Evolutionary conservation across 2,329 filamentous ascomycete genomes (phyloP).

Genomic region (Colletotrichum sp.): DNA sequence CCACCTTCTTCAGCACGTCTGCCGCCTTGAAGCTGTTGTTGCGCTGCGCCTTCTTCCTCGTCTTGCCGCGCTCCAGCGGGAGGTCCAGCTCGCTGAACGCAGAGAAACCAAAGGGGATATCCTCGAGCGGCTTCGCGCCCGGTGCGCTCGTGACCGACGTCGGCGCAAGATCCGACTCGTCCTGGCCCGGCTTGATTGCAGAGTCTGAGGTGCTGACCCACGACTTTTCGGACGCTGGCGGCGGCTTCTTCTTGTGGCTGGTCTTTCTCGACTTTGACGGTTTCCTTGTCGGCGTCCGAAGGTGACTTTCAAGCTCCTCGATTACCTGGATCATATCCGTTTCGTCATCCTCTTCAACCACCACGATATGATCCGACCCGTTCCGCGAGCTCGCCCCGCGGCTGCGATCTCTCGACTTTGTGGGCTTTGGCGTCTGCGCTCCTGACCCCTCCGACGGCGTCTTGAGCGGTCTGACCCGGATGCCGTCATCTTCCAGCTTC

Average conservation of each 20-base stretch:
- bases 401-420: conserved; percentile 5
- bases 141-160: conserved; percentile 33
- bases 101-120: conserved; percentile 68
- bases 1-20: conserved; percentile 68
- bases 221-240: conserved; percentile 26
- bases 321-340: conserved; percentile 33
- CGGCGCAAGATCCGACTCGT: conserved; percentile 41
- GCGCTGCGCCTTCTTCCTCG: conserved; percentile 52
- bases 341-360: conserved; percentile 22
- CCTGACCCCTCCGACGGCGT: background rate
- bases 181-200: conserved; percentile 14
- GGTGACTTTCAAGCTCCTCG: conserved; percentile 41
- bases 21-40: conserved; percentile 64
- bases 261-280: conserved; percentile 10
- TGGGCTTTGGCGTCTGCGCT: conserved; percentile 27
- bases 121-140: conserved; percentile 58
- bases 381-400: conserved; percentile 27
- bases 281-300: conserved; percentile 39
- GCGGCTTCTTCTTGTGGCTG: conserved; percentile 8
- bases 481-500: conserved; percentile 35
- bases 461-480: conserved; percentile 32
- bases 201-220: conserved; percentile 31
- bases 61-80: conserved; percentile 47
- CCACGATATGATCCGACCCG: conserved; percentile 32
- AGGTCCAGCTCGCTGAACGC: conserved; percentile 71